A percentile compares a stretch with the other conserved stretches of the same genome.
Evolutionary conservation across 331 rosid genomes (phyloP).

Genomic region (Quercus lobata): DNA sequence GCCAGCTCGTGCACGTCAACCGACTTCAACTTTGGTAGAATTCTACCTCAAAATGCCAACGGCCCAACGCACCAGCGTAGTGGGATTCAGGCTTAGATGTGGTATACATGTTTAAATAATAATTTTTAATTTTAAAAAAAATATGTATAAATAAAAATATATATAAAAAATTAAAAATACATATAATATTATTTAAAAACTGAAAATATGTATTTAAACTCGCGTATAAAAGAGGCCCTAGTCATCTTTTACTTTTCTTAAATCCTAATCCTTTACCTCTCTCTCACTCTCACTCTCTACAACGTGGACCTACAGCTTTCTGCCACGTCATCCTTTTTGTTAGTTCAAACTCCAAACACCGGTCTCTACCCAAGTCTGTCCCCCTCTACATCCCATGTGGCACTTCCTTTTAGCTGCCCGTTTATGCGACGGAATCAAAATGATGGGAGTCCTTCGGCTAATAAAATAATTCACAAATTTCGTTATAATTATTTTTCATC

Average conservation of each 20-base stretch:
- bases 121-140: too few species aligned
- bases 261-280: neutral
- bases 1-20: constrained; percentile 32
- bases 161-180: too few species aligned
- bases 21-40: neutral
- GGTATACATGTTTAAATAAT: neutral
- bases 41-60: constrained; percentile 8
- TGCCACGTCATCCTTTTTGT: constrained; percentile 16
- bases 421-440: neutral
- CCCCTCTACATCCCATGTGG: neutral
- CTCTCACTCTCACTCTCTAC: neutral
- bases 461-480: too few species aligned
- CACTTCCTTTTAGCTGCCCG: neutral
- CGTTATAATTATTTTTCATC: too few species aligned
- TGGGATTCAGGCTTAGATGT: neutral
- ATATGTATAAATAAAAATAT: accelerated
- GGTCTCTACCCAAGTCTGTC: neutral
- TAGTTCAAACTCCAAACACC: neutral
- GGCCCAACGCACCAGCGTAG: constrained; percentile 9
- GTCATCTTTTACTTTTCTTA: neutral
- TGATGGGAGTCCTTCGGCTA: too few species aligned
- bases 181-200: accelerated
- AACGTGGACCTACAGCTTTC: constrained; percentile 33
- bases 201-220: too few species aligned
- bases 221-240: accelerated